These are phyloP conservation scores for Linnemannia hyalina DNA, from an alignment of 192 early-diverging fungal species.

Conservation along the genomic window DNA sequence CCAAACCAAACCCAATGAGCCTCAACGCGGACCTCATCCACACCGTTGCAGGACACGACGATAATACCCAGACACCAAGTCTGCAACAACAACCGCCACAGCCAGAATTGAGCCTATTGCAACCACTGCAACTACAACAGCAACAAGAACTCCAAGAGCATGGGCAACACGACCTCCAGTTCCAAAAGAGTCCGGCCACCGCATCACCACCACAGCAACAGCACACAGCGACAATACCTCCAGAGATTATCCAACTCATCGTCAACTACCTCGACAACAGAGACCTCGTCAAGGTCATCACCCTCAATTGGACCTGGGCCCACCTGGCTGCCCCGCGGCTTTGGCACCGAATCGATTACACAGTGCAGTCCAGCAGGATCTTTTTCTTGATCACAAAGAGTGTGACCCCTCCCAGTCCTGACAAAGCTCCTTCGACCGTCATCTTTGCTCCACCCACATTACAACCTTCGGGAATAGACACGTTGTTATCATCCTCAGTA, in stretches of 20 bases:
- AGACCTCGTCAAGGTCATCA: conserved; percentile 38
- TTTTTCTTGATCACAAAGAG: conserved; percentile 54
- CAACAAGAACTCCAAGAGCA: not conserved
- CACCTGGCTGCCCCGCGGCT: conserved; percentile 28
- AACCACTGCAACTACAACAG: not conserved
- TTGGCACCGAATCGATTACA: conserved; percentile 33
- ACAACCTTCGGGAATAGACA: not conserved
- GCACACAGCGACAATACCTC: conserved; percentile 24
- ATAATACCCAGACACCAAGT: too few species aligned
- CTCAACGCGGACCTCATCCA: conserved; percentile 14
- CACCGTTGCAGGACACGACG: not conserved
- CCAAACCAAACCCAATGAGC: not conserved
- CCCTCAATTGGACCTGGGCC: conserved; percentile 54
- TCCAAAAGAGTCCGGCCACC: conserved; percentile 1
- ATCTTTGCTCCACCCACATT: not conserved
- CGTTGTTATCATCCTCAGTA: not conserved
- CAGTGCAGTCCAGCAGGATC: conserved; percentile 26
- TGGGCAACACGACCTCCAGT: not conserved
- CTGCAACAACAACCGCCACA: not conserved
- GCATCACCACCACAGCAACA: not conserved
- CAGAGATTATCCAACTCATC: conserved; percentile 52
- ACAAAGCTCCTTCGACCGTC: not conserved
- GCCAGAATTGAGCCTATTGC: not conserved
- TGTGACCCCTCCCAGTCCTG: not conserved
- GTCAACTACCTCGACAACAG: conserved; percentile 44